Base-by-base conservation (phyloP, 768 basidiomycete genomes). In the Phylloporus arenicola region DNA sequence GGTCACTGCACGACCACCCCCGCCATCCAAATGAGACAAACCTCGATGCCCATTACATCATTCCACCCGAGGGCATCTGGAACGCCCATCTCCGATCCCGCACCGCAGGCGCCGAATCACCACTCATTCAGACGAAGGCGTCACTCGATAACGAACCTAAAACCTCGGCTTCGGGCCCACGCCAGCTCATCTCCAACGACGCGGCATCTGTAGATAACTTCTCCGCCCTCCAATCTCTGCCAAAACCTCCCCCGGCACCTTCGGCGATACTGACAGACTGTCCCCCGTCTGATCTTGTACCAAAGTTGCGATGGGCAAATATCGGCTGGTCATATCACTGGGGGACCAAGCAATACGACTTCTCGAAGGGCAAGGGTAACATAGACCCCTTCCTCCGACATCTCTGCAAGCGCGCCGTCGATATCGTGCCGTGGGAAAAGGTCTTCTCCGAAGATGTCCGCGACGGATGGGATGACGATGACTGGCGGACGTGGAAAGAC, bases 261-360 rank as follows among this genome's bases (percentile, higher is more conserved):
- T 89, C 90, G 3, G 63, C 74, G 2, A 81, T 81, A 3, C 72
- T 79, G 3, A 73, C 68, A 11, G 75, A 84, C 1, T 64, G 72
- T 8, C 64, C 67, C 3, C 70, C 80, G 2, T 79, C 79, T 1
- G 69, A 77, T 24, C 77, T 97, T 13, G 58, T 94, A 14, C 74
- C 73, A 6, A 93, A 89, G 64, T 65, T 99, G 43, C 79, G 95
- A 43, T 99, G 95, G 95, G 87, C 92, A 2, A 98, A 95, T 60
- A 86, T 99, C 43, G 95, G 95, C 10, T 89, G 88, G 83, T 89
- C 80, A 46, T 99, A 99, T 68, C 92, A 98, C 71, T 97, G 95
- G 95, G 88, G 90, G 3, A 88, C 83, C 25, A 99, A 98, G 61
- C 84, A 88, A 51, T 99, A 99, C 63, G 91, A 96, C 61, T 93